A percentile compares a stretch with the other conserved stretches of the same genome.
phyloP scores from a whole-genome alignment of 148 eudicot genomes.

The Camellia granthamiana region DNA sequence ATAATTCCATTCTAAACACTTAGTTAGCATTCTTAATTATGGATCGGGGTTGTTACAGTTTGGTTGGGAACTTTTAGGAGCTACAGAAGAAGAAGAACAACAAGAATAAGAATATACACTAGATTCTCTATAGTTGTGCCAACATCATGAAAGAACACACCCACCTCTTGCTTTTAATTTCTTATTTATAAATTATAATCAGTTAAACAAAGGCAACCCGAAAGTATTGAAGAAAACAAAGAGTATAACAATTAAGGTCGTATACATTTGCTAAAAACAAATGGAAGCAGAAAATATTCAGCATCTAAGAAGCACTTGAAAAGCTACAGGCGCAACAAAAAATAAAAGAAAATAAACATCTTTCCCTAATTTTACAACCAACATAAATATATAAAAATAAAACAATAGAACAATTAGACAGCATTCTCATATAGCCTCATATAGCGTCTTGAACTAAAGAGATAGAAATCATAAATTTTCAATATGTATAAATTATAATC shows the following conservation, averaged over 20 bases:
- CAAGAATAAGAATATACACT: no score
- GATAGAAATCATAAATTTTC: not conserved
- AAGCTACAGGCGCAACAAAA: not conserved
- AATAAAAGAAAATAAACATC: no score
- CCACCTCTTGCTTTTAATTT: conserved; percentile 16
- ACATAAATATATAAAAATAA: not conserved
- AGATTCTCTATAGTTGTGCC: conserved; percentile 30
- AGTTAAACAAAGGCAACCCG: not conserved
- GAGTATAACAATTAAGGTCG: not conserved
- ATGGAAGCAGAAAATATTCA: not conserved
- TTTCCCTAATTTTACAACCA: no score
- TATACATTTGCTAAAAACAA: not conserved
- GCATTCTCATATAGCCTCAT: not conserved
- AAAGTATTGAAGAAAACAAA: not conserved
- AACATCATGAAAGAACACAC: conserved; percentile 14
- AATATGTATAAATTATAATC: not conserved
- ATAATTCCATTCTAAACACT: no score
- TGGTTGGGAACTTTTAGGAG: no score
- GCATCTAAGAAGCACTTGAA: not conserved
- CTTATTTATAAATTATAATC: not conserved
- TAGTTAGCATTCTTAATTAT: no score
- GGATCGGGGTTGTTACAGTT: no score
- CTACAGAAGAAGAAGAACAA: no score
- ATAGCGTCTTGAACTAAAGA: not conserved
- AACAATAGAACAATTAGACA: not conserved